phyloP scores from a whole-genome alignment of 2,329 filamentous ascomycete species.

The Periglandula ipomoeae region DNA sequence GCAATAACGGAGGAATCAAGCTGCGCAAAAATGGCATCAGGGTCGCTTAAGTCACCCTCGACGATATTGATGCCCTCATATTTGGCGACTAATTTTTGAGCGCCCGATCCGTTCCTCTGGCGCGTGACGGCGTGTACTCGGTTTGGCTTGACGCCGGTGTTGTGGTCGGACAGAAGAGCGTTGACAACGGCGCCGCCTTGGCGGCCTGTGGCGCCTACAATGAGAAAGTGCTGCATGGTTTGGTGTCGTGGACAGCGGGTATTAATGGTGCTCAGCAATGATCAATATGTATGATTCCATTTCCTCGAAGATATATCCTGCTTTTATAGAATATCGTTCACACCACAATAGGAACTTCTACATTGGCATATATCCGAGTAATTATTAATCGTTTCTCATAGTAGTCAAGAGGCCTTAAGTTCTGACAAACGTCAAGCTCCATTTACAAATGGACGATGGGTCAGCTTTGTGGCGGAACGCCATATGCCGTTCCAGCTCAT shows the following conservation, averaged over 20 bases:
- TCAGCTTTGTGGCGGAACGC: not conserved
- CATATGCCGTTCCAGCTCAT: not conserved
- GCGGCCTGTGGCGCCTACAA: constrained; percentile 21
- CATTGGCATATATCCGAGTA: no score
- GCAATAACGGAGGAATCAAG: constrained; percentile 9
- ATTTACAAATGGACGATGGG: no score
- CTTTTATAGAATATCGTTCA: no score
- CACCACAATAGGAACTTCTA: no score
- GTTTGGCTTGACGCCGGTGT: constrained; percentile 33
- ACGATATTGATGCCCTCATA: constrained; percentile 40
- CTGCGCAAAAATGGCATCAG: constrained; percentile 34
- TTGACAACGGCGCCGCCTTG: constrained; percentile 21
- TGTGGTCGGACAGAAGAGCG: constrained; percentile 15
- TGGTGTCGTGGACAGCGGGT: no score
- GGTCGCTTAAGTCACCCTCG: constrained; percentile 43
- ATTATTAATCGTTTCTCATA: no score
- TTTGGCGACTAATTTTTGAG: constrained; percentile 22
- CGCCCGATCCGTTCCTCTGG: constrained; percentile 29
- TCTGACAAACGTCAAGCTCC: no score
- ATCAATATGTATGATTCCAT: no score
- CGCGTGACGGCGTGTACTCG: constrained; percentile 41
- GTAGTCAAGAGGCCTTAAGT: no score
- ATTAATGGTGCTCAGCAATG: no score
- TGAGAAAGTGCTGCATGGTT: constrained; percentile 11
- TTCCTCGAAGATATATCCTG: no score